Evolutionary conservation across 2,329 filamentous ascomycete genomes (phyloP).

Genomic region (Calonectria pteridis): DNA sequence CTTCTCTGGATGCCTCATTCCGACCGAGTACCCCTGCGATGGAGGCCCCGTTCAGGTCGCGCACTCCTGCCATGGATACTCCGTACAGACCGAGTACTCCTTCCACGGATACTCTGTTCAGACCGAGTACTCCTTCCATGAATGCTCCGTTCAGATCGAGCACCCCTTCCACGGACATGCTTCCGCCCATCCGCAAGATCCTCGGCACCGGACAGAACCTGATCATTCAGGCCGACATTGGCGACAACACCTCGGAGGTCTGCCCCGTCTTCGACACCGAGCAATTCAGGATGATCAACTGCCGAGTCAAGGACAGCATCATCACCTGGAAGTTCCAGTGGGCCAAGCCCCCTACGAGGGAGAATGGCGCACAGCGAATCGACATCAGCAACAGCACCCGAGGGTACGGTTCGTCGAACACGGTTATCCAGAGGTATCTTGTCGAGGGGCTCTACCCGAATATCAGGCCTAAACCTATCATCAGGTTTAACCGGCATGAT

Average conservation of each 20-base stretch:
- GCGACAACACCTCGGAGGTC: neutral
- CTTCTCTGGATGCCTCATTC: neutral
- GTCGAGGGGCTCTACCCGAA: neutral
- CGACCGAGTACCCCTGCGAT: too few relatives aligned
- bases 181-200: neutral
- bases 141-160: neutral
- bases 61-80: neutral
- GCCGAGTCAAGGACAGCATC: neutral
- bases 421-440: neutral
- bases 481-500: neutral
- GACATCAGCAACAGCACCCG: neutral
- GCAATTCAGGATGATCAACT: neutral
- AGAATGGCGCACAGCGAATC: neutral
- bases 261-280: neutral
- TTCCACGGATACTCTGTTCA: neutral
- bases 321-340: neutral
- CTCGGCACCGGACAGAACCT: neutral
- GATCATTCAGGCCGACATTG: neutral
- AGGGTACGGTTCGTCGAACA: neutral
- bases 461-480: neutral
- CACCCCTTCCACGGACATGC: neutral
- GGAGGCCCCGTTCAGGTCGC: neutral
- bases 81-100: too few relatives aligned
- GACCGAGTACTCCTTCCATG: neutral
- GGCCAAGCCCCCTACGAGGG: neutral